A percentile compares a stretch with the other conserved stretches of the same genome.
Evolutionary conservation across 176 grass and related monocot genomes (phyloP).

Genomic region (Zoysia japonica): DNA sequence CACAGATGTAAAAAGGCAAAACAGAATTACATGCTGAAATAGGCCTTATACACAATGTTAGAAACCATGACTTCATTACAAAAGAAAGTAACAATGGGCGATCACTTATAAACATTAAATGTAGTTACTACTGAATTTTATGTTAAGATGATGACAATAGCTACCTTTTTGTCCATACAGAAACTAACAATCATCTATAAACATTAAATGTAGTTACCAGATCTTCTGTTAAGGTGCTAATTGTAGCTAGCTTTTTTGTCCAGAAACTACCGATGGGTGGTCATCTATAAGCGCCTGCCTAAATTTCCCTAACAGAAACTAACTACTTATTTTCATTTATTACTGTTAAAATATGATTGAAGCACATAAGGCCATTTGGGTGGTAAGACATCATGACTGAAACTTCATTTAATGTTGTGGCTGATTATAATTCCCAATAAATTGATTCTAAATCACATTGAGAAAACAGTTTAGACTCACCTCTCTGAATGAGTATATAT

Average conservation of each 20-base stretch:
- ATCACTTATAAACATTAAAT: too few relatives aligned
- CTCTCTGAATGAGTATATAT: constrained; percentile 97
- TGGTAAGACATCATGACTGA: not conserved
- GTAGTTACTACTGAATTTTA: not conserved
- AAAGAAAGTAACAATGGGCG: not conserved
- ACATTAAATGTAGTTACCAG: too few relatives aligned
- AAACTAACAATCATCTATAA: too few relatives aligned
- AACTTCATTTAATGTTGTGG: constrained; percentile 19
- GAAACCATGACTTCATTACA: not conserved
- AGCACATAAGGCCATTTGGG: not conserved
- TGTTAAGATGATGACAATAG: not conserved
- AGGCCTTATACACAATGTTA: not conserved
- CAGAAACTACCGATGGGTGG: not conserved
- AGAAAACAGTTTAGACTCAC: constrained; percentile 30
- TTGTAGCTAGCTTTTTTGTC: not conserved
- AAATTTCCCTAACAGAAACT: constrained; percentile 18
- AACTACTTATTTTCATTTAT: not conserved
- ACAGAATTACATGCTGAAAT: constrained; percentile 12
- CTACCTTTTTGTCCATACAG: too few relatives aligned
- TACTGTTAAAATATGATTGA: not conserved
- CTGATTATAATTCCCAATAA: not conserved
- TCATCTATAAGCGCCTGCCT: not conserved
- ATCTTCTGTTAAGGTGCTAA: not conserved
- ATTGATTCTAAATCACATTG: constrained; percentile 1
- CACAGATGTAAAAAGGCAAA: constrained; percentile 23